These are phyloP conservation scores for Aspergillus ustus DNA, from an alignment of 2,329 filamentous ascomycete genomes.

Conservation along the genomic window DNA sequence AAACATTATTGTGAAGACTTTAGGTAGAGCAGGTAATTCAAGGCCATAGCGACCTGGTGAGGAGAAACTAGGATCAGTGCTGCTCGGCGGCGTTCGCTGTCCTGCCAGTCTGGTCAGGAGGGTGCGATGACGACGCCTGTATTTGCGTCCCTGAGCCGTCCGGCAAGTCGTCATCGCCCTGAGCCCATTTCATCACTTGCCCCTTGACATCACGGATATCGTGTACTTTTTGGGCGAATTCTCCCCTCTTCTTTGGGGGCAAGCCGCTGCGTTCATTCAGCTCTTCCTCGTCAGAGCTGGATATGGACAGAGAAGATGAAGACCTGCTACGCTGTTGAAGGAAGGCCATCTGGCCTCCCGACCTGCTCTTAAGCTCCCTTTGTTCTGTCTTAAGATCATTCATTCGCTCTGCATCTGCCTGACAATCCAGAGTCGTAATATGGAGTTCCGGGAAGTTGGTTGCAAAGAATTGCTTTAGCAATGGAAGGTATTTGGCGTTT, in stretches of 20 bases:
- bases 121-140: background rate
- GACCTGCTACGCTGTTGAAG: conserved; percentile 54
- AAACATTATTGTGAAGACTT: background rate
- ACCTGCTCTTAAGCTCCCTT: conserved; percentile 71
- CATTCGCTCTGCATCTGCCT: conserved; percentile 72
- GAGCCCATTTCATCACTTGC: conserved; percentile 42
- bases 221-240: conserved; percentile 36
- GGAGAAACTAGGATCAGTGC: background rate
- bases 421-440: conserved; percentile 74
- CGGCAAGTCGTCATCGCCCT: conserved; percentile 31
- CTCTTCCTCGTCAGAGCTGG: conserved; percentile 62
- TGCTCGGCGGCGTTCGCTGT: background rate
- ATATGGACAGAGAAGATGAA: conserved; percentile 52
- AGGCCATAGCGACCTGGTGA: background rate
- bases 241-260: conserved; percentile 30
- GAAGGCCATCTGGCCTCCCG: conserved; percentile 58
- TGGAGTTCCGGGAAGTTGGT: conserved; percentile 77
- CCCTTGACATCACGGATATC: conserved; percentile 45
- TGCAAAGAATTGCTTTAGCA: conserved; percentile 72
- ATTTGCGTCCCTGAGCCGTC: background rate
- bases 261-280: conserved; percentile 50
- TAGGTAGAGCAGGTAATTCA: background rate
- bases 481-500: conserved; percentile 73
- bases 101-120: background rate
- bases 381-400: conserved; percentile 76